These are phyloP conservation scores for Huntiella decipiens DNA, from an alignment of 2,329 filamentous ascomycete genomes.

Conservation along the genomic window DNA sequence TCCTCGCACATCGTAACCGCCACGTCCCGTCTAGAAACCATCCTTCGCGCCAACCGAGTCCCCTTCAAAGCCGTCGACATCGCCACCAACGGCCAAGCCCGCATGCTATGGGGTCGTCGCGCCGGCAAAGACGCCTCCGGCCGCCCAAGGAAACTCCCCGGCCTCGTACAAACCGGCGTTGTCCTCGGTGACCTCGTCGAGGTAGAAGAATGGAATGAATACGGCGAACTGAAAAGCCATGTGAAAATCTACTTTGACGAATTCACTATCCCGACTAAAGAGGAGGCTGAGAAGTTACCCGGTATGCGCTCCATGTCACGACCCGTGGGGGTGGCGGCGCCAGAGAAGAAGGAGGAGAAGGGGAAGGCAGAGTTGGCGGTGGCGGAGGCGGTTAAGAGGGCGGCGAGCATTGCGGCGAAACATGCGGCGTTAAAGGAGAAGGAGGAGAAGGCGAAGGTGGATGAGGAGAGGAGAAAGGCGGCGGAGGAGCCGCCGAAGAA, in stretches of 20 bases:
- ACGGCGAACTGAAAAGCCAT: slow-evolving; percentile 79
- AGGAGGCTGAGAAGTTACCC: slow-evolving; percentile 22
- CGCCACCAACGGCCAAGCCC: slow-evolving; percentile 73
- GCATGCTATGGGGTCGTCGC: slow-evolving; percentile 73
- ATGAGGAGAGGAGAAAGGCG: slow-evolving; percentile 13
- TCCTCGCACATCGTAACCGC: slow-evolving; percentile 93
- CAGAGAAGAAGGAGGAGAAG: slow-evolving; percentile 1
- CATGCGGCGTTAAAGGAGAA: slow-evolving; percentile 9
- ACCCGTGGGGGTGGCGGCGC: slow-evolving; percentile 14
- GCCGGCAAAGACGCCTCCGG: slow-evolving; percentile 51
- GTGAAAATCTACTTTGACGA: slow-evolving; percentile 51
- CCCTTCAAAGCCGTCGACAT: slow-evolving; percentile 86
- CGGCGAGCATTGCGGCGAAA: slow-evolving; percentile 14
- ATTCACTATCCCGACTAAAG: slow-evolving; percentile 36
- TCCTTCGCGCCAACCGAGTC: slow-evolving; percentile 83
- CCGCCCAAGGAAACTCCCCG: slow-evolving; percentile 59
- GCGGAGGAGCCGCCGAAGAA: slow-evolving; percentile 24
- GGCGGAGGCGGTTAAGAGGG: slow-evolving; percentile 12
- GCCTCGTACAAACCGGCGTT: slow-evolving; percentile 68
- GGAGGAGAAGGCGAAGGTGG: slow-evolving; percentile 6
- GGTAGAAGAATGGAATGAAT: slow-evolving; percentile 98
- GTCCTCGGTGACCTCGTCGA: slow-evolving; percentile 80
- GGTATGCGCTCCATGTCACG: slow-evolving; percentile 10
- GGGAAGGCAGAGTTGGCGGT: not conserved
- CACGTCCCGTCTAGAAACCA: slow-evolving; percentile 87